These are phyloP conservation scores for Clathrospora elynae DNA, from an alignment of 2,329 filamentous ascomycete species.

Conservation along the genomic window DNA sequence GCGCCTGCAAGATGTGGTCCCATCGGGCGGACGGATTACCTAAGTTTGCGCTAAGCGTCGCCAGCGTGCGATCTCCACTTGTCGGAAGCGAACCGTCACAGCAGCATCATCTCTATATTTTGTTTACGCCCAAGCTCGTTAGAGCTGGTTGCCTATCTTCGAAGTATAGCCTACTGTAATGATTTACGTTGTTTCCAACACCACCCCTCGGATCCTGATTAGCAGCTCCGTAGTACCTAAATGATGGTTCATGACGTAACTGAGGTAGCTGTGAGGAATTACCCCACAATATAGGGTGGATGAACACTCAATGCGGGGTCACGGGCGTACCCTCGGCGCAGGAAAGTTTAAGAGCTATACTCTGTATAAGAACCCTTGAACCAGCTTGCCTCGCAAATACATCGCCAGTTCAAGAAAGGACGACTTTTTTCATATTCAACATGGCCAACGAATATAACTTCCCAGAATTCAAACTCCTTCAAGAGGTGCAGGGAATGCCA, in stretches of 20 bases:
- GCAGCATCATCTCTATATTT: not conserved
- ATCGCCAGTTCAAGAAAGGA: too few species aligned
- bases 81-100: slow-evolving; percentile 1
- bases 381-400: too few species aligned
- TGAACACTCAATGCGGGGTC: slow-evolving; percentile 6
- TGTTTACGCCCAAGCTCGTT: too few species aligned
- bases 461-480: slow-evolving; percentile 42
- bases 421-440: not conserved
- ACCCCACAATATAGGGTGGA: slow-evolving; percentile 1
- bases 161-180: too few species aligned
- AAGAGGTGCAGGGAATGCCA: slow-evolving; percentile 39
- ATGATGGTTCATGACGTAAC: slow-evolving; percentile 6
- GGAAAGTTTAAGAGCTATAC: not conserved
- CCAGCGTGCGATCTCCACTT: slow-evolving; percentile 5
- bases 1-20: too few species aligned
- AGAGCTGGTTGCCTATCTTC: too few species aligned
- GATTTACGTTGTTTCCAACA: too few species aligned
- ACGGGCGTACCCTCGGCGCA: slow-evolving; percentile 1
- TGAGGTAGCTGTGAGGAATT: not conserved
- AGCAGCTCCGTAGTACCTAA: not conserved
- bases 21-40: slow-evolving; percentile 4
- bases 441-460: slow-evolving; percentile 29
- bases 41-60: not conserved
- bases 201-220: not conserved
- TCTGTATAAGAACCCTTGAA: too few species aligned